Base-by-base conservation (phyloP, 768 basidiomycete species). In the Lactarius hatsudake region DNA sequence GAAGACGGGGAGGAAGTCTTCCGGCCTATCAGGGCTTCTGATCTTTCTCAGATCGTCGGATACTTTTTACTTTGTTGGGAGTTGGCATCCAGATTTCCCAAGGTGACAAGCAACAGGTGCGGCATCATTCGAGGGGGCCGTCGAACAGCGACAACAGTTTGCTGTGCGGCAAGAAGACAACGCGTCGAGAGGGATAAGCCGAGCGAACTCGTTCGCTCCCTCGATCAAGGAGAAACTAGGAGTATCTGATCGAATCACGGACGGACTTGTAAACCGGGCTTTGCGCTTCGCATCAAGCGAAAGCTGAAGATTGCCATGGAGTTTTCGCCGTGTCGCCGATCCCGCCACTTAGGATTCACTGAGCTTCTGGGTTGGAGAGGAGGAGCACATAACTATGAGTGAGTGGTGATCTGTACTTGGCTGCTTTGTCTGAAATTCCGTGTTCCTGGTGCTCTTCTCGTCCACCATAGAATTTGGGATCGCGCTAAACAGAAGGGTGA, bases 251-350 rank as follows among this genome's bases (percentile, higher is more conserved):
- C 51, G 51, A 53, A 26, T 53, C 13, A 53, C 51, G 51, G 51
- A 53, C 51, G 51, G 51, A 12, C 26, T 53, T 26, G 51, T 28
- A 26, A 53, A 53, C 51, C 2, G 51, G 51, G 51, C 51, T 32
- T 40, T 26, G 26, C 18, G 34, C 17, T 23, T 32, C 61, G 4
- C 23, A 26, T 38, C 32, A 51, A 59, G 51, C 62, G 58, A 64
- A 68, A 68, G 62, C 67, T 64, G 62, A 64, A 68, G 67, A 68
- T 68, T 53, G 38, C 34, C 26, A 26, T 18, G 28, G 3, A 15
- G 34, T 38, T 20, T 56, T 32, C 55, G 18, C 36, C n/a, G 36
- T 32, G 20, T 38, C n/a, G 20, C 42, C 5, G 15, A n/a, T 7
- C 32, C 48, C 26, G 45, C n/a, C 48, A 8, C 10, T 34, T 23